Evolutionary conservation across 2,329 filamentous ascomycete species (phyloP), one percentile per base, ranked within the genome.

Genomic region (Alternaria burnsii): DNA sequence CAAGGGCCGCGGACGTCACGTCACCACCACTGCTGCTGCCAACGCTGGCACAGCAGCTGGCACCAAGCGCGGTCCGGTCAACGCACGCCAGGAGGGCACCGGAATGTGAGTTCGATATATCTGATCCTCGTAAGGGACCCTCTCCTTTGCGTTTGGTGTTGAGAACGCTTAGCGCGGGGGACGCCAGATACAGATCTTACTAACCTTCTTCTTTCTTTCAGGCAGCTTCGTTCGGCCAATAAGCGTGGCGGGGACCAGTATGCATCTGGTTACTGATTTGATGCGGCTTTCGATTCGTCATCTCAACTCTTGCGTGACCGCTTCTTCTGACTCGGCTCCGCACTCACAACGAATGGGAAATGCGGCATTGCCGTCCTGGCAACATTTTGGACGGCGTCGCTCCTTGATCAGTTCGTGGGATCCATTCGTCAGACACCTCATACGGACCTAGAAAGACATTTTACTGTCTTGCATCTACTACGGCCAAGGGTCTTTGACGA

Each of bases 21-120:
- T 79, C 71, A 86, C 86, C 74, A 88, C 89, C 76, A 87, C 88
- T 71, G 87, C 84, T 67, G 86, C 86, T 74, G 88, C 89, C 69
- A 87, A 88, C 62, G 87, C 86, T 73, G 88, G 86, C 73, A 84
- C 85, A 61, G 82, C 84, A 70, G 86, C 87, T 71, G 85, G 86
- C 78, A 84, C 86, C 74, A 89, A 90, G 76, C 87, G 88, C 78
- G 89, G 89, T 73, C 88, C 92, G 75, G 88, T 91, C 74, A 89
- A 87, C 84, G 83, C 87, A 81, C 91, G 92, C 81, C 91, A 91
- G 83, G 93, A 94, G 87, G 89, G 94, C 84, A 89, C 93, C 75
- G 91, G 93, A 91, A 97, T 97, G 93, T 97, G 92, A 97, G 93
- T 96, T 85, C 87, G 86, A 84, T 82, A 85, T 84, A 84, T 83